Evolutionary conservation across 2,329 filamentous ascomycete species (phyloP).

Genomic region (Penicillium sp.): DNA sequence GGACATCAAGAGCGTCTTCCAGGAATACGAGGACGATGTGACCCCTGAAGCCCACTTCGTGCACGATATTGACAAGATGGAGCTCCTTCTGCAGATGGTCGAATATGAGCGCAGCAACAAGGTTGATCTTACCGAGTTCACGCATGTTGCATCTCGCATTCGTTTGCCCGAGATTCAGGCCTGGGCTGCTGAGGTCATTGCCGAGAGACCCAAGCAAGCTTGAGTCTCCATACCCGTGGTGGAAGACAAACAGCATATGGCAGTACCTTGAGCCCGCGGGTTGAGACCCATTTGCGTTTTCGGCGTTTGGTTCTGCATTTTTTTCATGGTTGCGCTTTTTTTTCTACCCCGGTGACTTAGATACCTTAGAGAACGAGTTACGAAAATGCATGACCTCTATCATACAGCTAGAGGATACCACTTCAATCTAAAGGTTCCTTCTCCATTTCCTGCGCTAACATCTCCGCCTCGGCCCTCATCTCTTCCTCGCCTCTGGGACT

Average conservation of each 20-base stretch:
- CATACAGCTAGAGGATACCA: background rate
- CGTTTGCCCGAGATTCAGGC: constrained; percentile 73
- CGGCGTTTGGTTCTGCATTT: constrained; percentile 15
- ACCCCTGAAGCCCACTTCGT: constrained; percentile 87
- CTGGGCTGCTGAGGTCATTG: constrained; percentile 76
- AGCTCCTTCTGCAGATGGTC: constrained; percentile 90
- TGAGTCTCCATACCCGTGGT: constrained; percentile 14
- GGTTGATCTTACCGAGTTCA: constrained; percentile 83
- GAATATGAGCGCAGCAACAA: constrained; percentile 82
- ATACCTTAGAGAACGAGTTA: constrained; percentile 22
- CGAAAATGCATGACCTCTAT: constrained; percentile 14
- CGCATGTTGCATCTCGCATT: constrained; percentile 73
- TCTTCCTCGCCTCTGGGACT: constrained; percentile 68
- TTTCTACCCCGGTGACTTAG: constrained; percentile 6
- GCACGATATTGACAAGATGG: constrained; percentile 97
- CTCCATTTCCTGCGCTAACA: constrained; percentile 52
- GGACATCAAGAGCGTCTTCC: constrained; percentile 79
- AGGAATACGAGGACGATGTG: constrained; percentile 88
- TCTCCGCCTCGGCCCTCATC: constrained; percentile 76
- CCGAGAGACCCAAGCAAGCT: constrained; percentile 64
- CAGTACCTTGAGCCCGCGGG: background rate
- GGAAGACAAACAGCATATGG: background rate
- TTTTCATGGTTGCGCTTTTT: constrained; percentile 4
- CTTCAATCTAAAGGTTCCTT: constrained; percentile 35
- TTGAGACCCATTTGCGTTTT: constrained; percentile 5